phyloP scores from a whole-genome alignment of 257 asterid genomes.

The Salvia rosmarinus region DNA sequence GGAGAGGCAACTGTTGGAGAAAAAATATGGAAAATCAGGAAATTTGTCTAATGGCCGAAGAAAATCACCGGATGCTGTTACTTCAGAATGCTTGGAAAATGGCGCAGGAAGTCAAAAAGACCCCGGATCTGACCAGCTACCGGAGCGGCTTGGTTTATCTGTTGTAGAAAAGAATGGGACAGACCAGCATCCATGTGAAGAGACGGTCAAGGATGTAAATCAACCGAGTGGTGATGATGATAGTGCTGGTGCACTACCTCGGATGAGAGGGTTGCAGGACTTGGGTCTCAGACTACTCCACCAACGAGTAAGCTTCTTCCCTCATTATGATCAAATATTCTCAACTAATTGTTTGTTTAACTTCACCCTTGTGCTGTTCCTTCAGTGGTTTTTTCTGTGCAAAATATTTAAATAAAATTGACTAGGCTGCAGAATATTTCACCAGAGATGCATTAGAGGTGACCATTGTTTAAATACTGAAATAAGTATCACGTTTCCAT shows the following conservation, averaged over 20 bases:
- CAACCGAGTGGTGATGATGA: constrained; percentile 66
- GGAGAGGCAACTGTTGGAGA: constrained; percentile 75
- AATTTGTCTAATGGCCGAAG: constrained; percentile 48
- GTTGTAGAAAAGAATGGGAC: constrained; percentile 47
- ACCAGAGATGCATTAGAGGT: constrained; percentile 44
- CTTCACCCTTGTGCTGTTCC: constrained; percentile 26
- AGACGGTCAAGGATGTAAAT: constrained; percentile 49
- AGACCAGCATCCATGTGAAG: constrained; percentile 40
- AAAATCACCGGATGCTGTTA: constrained; percentile 58
- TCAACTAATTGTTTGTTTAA: constrained; percentile 28
- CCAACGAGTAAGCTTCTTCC: constrained; percentile 50
- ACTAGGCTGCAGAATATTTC: constrained; percentile 38
- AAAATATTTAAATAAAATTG: constrained; percentile 36
- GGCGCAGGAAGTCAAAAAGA: constrained; percentile 47
- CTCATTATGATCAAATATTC: constrained; percentile 35
- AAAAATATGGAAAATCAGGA: constrained; percentile 65
- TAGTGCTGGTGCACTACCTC: constrained; percentile 56
- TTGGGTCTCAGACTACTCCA: constrained; percentile 69
- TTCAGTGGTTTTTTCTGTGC: constrained; percentile 33
- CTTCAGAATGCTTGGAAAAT: constrained; percentile 48
- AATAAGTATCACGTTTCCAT: constrained; percentile 39
- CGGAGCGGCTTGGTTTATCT: constrained; percentile 49
- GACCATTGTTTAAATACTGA: constrained; percentile 41
- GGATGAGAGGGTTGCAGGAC: constrained; percentile 90
- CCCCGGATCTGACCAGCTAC: constrained; percentile 42